These are phyloP conservation scores for Linnemannia schmuckeri DNA, from an alignment of 192 early-diverging fungal species.

Conservation along the genomic window DNA sequence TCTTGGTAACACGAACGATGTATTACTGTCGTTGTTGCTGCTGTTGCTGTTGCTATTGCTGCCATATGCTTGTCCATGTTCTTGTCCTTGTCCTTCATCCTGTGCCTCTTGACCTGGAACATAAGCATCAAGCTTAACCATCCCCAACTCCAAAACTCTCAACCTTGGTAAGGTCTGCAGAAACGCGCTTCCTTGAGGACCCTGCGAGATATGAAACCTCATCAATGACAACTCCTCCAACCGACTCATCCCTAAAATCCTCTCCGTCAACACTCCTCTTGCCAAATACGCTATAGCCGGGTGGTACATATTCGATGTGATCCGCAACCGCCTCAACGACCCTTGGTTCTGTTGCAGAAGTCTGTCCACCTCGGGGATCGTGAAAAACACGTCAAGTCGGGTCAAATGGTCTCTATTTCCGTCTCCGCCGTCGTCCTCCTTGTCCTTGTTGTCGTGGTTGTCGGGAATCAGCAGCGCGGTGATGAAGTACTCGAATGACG, in stretches of 20 bases:
- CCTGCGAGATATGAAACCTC: background rate
- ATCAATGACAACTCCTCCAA: background rate
- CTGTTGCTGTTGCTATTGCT: background rate
- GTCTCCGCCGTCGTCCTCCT: no score
- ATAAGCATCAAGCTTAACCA: background rate
- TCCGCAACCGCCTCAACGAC: background rate
- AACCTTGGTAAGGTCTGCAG: background rate
- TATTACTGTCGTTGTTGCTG: background rate
- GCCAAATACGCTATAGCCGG: background rate
- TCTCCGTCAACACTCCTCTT: background rate
- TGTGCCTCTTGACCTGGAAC: background rate
- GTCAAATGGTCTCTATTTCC: background rate
- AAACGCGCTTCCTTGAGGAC: background rate
- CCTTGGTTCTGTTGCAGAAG: background rate
- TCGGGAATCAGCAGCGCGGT: background rate
- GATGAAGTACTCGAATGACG: background rate
- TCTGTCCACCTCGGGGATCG: background rate
- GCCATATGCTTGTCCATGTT: background rate
- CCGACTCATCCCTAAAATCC: background rate
- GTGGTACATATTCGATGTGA: background rate
- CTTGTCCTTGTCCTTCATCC: background rate
- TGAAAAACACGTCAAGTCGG: background rate
- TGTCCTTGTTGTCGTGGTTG: no score
- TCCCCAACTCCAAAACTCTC: background rate
- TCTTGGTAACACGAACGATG: background rate